These are phyloP conservation scores for Phytopythium mirpurense DNA, from an alignment of 352 stramenopile species.

Conservation along the genomic window DNA sequence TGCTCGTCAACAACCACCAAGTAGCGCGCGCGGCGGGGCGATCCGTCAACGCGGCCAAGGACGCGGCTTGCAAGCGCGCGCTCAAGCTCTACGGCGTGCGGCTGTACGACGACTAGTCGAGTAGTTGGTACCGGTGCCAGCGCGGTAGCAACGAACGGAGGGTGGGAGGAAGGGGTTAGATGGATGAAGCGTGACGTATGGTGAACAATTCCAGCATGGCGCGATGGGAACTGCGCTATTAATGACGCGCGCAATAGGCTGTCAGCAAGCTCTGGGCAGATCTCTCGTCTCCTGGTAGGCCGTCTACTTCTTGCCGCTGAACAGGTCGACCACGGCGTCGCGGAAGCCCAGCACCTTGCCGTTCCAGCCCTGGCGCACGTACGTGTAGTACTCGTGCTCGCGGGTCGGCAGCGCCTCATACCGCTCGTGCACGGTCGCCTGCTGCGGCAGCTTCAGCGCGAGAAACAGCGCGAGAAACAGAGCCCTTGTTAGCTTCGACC, in stretches of 20 bases:
- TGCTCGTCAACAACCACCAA: slow-evolving; percentile 63
- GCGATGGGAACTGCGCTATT: too few species aligned
- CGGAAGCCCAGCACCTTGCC: slow-evolving; percentile 56
- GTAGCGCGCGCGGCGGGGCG: slow-evolving; percentile 54
- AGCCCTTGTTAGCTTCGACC: not conserved
- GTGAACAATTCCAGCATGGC: too few species aligned
- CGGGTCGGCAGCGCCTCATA: slow-evolving; percentile 61
- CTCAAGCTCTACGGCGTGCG: slow-evolving; percentile 63
- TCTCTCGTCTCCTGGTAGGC: not conserved
- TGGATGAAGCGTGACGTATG: not conserved
- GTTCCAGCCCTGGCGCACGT: slow-evolving; percentile 67
- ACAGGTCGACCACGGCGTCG: slow-evolving; percentile 47
- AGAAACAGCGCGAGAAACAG: slow-evolving; percentile 1
- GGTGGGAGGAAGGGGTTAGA: not conserved
- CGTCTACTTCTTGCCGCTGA: slow-evolving; percentile 35
- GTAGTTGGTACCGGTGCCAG: too few species aligned
- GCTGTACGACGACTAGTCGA: slow-evolving; percentile 29
- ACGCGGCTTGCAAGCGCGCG: slow-evolving; percentile 59
- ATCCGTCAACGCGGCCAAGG: slow-evolving; percentile 65
- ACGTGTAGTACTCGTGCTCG: slow-evolving; percentile 83
- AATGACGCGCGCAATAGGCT: too few species aligned
- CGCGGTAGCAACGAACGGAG: too few species aligned
- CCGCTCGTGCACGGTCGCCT: slow-evolving; percentile 28
- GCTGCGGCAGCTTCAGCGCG: too few species aligned
- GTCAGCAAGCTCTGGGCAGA: too few species aligned